Evolutionary conservation across 768 basidiomycete genomes (phyloP).

Genomic region (Hygrocybe coccinea): DNA sequence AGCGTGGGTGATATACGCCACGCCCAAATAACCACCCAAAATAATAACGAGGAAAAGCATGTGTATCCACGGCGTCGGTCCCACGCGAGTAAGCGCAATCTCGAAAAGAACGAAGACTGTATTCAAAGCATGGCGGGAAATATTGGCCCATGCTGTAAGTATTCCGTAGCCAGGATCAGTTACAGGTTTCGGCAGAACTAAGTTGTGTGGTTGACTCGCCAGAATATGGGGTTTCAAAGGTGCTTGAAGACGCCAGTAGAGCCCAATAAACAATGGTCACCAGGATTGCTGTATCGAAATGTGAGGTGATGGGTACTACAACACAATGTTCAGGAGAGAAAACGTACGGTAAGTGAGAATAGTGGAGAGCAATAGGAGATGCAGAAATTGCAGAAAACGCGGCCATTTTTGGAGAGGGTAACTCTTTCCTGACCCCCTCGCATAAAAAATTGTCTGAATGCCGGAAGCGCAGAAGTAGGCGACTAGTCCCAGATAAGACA

Average conservation of each 20-base stretch:
- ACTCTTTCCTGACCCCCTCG: slow-evolving; percentile 23
- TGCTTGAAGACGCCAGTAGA: slow-evolving; percentile 40
- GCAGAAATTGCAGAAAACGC: slow-evolving; percentile 48
- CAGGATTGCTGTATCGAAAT: slow-evolving; percentile 45
- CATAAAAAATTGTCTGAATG: slow-evolving; percentile 48
- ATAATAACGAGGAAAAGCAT: slow-evolving; percentile 45
- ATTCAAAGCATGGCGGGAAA: slow-evolving; percentile 62
- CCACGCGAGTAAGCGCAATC: slow-evolving; percentile 48
- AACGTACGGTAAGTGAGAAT: slow-evolving; percentile 49
- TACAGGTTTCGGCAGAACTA: neutral
- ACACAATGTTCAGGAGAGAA: neutral
- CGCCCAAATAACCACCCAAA: slow-evolving; percentile 53
- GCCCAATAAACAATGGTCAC: slow-evolving; percentile 64
- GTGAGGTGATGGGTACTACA: neutral
- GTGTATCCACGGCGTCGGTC: slow-evolving; percentile 49
- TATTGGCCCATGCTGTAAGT: slow-evolving; percentile 54
- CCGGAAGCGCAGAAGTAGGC: slow-evolving; percentile 60
- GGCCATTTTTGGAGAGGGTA: slow-evolving; percentile 64
- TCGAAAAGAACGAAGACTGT: slow-evolving; percentile 53
- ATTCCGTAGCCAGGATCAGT: neutral
- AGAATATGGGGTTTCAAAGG: slow-evolving; percentile 37
- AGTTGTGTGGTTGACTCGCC: slow-evolving; percentile 29
- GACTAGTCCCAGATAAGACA: slow-evolving; percentile 57
- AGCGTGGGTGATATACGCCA: slow-evolving; percentile 62
- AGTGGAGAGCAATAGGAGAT: slow-evolving; percentile 49